Evolutionary conservation across 116 monocot genomes (phyloP).

Genomic region (Phalaenopsis hybrid): DNA sequence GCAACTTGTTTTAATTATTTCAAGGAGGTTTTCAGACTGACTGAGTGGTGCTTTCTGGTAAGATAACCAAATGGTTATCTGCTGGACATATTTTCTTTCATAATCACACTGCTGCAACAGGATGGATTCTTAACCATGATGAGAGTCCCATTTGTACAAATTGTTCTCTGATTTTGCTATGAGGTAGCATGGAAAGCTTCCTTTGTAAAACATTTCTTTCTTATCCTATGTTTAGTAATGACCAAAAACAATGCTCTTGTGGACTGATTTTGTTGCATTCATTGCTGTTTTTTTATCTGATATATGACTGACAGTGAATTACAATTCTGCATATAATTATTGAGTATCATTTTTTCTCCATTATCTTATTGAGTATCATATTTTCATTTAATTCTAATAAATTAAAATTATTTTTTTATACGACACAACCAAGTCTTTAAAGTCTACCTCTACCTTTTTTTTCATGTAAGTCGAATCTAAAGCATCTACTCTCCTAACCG

Average conservation of each 20-base stretch:
- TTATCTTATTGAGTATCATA: no score
- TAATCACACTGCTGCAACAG: neutral
- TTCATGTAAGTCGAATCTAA: no score
- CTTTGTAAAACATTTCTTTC: neutral
- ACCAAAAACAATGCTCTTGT: neutral
- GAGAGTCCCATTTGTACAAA: neutral
- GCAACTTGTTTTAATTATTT: conserved; percentile 1
- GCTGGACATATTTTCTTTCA: neutral
- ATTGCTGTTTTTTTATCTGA: neutral
- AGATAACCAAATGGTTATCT: neutral
- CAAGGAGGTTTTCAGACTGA: neutral
- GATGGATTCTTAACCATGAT: neutral
- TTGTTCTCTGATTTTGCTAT: neutral
- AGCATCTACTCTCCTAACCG: no score
- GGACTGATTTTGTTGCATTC: neutral
- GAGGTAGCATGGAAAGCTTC: neutral
- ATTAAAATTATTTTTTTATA: no score
- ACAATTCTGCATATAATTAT: neutral
- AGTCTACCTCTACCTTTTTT: no score
- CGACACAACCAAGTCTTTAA: no score
- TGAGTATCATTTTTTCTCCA: no score
- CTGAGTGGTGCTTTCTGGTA: neutral
- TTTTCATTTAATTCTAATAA: no score
- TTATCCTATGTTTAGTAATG: neutral
- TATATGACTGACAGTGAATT: neutral